Percentiles rank a stretch among this genome's conserved stretches.
phyloP scores from a whole-genome alignment of 2,329 filamentous ascomycete species.

The Monosporascus ibericus region DNA sequence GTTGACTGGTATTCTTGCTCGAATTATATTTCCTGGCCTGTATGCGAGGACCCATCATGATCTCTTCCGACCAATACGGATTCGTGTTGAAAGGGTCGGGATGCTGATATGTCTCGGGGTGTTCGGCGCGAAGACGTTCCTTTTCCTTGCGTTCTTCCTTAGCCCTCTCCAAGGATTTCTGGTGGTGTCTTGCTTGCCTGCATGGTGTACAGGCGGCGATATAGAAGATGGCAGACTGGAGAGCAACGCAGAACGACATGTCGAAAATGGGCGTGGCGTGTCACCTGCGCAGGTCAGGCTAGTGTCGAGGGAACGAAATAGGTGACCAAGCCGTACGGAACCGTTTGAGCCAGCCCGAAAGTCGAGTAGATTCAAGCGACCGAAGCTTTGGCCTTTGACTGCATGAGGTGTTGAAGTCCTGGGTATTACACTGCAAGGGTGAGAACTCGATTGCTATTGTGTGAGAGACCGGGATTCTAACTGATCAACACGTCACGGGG shows the following conservation, averaged over 20 bases:
- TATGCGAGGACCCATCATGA: slow-evolving; percentile 62
- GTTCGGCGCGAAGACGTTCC: slow-evolving; percentile 57
- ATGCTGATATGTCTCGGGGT: slow-evolving; percentile 71
- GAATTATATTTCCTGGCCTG: slow-evolving; percentile 52
- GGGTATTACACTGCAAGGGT: too few species aligned
- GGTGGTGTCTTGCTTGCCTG: slow-evolving; percentile 61
- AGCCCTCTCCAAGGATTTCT: slow-evolving; percentile 65
- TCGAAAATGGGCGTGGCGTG: too few species aligned
- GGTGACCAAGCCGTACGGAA: too few species aligned
- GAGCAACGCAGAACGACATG: slow-evolving; percentile 52
- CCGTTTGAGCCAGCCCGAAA: too few species aligned
- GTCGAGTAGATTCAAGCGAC: too few species aligned
- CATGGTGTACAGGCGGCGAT: slow-evolving; percentile 75
- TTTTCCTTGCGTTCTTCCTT: slow-evolving; percentile 62
- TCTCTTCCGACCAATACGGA: slow-evolving; percentile 83
- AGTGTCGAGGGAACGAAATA: too few species aligned
- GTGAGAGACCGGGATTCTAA: too few species aligned
- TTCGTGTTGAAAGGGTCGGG: slow-evolving; percentile 82
- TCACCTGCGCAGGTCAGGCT: too few species aligned
- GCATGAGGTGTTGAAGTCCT: too few species aligned
- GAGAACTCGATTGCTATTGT: too few species aligned
- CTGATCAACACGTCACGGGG: too few species aligned
- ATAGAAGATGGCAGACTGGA: slow-evolving; percentile 76
- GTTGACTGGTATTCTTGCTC: slow-evolving; percentile 53
- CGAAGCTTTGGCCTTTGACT: too few species aligned